Base-by-base conservation (phyloP, 148 eudicot species). In the Linanthus parryae region DNA sequence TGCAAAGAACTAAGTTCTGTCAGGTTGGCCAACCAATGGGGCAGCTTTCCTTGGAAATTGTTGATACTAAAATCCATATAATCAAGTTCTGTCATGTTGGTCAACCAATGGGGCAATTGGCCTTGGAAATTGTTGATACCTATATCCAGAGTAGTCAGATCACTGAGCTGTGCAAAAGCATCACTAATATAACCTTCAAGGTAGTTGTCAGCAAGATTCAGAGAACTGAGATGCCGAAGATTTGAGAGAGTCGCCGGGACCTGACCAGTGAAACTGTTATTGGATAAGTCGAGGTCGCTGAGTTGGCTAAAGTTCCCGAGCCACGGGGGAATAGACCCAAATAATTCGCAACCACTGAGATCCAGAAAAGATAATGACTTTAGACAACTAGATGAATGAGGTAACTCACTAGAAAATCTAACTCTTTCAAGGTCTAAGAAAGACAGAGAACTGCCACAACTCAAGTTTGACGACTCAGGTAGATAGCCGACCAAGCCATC, bases 361-460 rank as follows among this genome's bases (percentile, higher is more conserved):
- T 28, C 16, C 1, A 71, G 48, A 4, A 29, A 19, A 17, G 35
- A 25, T 43, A 64, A 22, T 26, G 57, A 42, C 18, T 41, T 22
- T 5, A 48, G 52, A 43, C 62, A 45, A 11, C 40, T 24, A 14
- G 52, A n/a, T n/a, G n/a, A n/a, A n/a, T 55, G 3, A 1, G 73
- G 68, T 19, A 69, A 33, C 36, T 39, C 22, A 9, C 55, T 17
- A 0, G 29, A 22, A 15, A 69, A 57, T 8, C 19, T 35, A 16
- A 21, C 48, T 0, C 0, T 0, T 3, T 10, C 2, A 19, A 63
- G 56, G 17, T 29, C 52, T 5, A 69, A 7, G 25, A 10, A 2
- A 14, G 37, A 46, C 16, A 57, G 45, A 4, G 68, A 40, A 16
- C 64, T 62, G 29, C 50, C 52, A 42, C 47, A 62, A 10, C 51